A percentile compares a stretch with the other conserved stretches of the same genome.
phyloP scores from a whole-genome alignment of 192 early-diverging fungal genomes.

The Coemansia sp. region DNA sequence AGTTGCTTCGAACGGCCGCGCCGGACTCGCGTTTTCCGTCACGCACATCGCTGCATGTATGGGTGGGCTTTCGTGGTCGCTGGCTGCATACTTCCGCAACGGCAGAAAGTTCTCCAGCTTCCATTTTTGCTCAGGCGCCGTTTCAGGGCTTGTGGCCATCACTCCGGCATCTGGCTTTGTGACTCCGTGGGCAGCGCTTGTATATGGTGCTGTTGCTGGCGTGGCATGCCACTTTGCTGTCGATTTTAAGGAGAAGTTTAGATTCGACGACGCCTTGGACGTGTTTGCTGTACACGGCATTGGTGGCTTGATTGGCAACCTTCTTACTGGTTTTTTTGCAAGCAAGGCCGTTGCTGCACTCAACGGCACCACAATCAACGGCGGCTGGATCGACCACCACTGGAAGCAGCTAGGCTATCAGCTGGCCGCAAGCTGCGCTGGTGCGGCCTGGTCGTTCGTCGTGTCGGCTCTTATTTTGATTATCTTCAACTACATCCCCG shows the following conservation, averaged over 20 bases:
- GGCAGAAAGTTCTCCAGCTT: conserved; percentile 85
- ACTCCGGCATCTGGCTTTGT: conserved; percentile 93
- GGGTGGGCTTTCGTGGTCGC: conserved; percentile 83
- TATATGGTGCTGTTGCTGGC: conserved; percentile 77
- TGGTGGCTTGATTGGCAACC: conserved; percentile 77
- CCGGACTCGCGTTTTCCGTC: conserved; percentile 81
- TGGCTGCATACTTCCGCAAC: conserved; percentile 74
- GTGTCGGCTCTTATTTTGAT: conserved; percentile 73
- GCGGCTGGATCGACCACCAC: conserved; percentile 82
- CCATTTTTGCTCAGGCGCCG: conserved; percentile 93
- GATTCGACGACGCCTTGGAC: conserved; percentile 92
- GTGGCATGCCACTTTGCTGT: conserved; percentile 80
- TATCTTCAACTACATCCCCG: conserved; percentile 74
- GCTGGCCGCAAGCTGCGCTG: conserved; percentile 69
- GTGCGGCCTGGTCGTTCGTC: conserved; percentile 76
- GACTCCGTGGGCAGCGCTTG: conserved; percentile 75
- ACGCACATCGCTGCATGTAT: conserved; percentile 85
- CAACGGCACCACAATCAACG: conserved; percentile 62
- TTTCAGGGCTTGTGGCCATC: conserved; percentile 90
- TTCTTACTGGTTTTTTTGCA: conserved; percentile 89
- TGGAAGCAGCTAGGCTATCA: conserved; percentile 82
- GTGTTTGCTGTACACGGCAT: conserved; percentile 90
- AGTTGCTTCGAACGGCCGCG: conserved; percentile 77
- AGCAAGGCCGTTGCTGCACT: conserved; percentile 69
- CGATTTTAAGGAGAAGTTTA: conserved; percentile 79